Percentiles rank a stretch among this genome's conserved stretches.
phyloP scores from a whole-genome alignment of 768 basidiomycete genomes.

The Hydnomerulius pinastri region DNA sequence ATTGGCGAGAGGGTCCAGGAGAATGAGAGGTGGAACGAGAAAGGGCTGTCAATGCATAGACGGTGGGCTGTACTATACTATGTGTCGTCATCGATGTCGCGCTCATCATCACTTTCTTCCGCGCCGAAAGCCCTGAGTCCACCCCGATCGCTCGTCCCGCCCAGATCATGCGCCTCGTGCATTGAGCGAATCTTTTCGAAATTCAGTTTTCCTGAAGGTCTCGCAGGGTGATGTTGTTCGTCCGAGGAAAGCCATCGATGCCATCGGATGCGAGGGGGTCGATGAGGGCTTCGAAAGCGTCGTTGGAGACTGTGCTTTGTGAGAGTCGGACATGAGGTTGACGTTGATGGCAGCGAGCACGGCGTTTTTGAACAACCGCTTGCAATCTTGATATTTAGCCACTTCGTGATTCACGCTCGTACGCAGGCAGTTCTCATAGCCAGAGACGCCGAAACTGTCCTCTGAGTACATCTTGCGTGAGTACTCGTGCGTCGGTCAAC shows the following conservation, averaged over 20 bases:
- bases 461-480: no score
- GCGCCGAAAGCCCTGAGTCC: no score
- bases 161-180: constrained; percentile 20
- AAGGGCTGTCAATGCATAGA: background rate
- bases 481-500: no score
- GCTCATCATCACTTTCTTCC: constrained; percentile 21
- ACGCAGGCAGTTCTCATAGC: no score
- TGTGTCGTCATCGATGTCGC: constrained; percentile 3
- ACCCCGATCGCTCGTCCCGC: background rate
- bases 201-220: constrained; percentile 33
- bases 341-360: no score
- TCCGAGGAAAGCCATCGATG: constrained; percentile 11
- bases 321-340: constrained; percentile 30
- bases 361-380: no score
- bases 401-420: no score
- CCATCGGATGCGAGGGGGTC: constrained; percentile 34
- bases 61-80: constrained; percentile 8
- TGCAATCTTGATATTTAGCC: no score
- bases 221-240: constrained; percentile 14
- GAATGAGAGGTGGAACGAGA: constrained; percentile 19
- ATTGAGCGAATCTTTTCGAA: constrained; percentile 32
- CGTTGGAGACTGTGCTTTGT: constrained; percentile 16
- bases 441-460: no score
- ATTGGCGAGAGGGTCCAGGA: no score
- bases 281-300: constrained; percentile 29